Base-by-base conservation (phyloP, 225 moss, liverwort and hornwort species). In the Bryoerythrophyllum caledonicum region DNA sequence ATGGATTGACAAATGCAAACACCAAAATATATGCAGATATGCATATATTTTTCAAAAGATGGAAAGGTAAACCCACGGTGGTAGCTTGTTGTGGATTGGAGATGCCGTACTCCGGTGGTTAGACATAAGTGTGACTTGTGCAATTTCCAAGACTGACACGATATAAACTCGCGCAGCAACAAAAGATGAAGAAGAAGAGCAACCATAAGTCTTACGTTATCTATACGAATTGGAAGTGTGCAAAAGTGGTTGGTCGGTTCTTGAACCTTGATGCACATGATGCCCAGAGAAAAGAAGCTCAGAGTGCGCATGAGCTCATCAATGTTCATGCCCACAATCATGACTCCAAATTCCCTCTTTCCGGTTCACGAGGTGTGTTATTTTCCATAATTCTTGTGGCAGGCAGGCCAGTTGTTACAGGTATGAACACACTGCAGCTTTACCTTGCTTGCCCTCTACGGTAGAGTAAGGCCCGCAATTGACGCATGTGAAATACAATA, bases 191-290 rank as follows among this genome's bases (percentile, higher is more conserved):
- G 5, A 10, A 38, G 38, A 38, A 38, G 38, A 38, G 38, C 38
- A 38, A 38, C 38, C 38, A 38, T 38, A 38, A 3, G 32, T 32
- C 38, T 38, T 38, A 38, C 38, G 38, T 38, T 38, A 38, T 10
- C 38, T 38, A 8, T 8, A 2, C 9, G 5, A 1, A 32, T 32
- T 32, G 5, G n/a, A 32, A 32, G 32, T 3, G 32, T 32, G 32
- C 32, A 38, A 38, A 38, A 2, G 38, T 8, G 0, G 38, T 38
- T 38, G 38, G 38, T 38, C 38, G 7, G 38, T 8, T 10, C 38
- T 21, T 72, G n/a, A 30, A n/a, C 12, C 11, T n/a, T 12, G 67
- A 51, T 60, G 72, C 72, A 72, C 72, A 72, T 72, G 60, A 44
- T 59, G 72, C 72, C 72, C 60, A 60, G 72, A 72, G 72, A 48